A percentile compares a stretch with the other conserved stretches of the same genome.
Evolutionary conservation across 164 flowering plant species (phyloP).

Genomic region (Vitis cinerea): DNA sequence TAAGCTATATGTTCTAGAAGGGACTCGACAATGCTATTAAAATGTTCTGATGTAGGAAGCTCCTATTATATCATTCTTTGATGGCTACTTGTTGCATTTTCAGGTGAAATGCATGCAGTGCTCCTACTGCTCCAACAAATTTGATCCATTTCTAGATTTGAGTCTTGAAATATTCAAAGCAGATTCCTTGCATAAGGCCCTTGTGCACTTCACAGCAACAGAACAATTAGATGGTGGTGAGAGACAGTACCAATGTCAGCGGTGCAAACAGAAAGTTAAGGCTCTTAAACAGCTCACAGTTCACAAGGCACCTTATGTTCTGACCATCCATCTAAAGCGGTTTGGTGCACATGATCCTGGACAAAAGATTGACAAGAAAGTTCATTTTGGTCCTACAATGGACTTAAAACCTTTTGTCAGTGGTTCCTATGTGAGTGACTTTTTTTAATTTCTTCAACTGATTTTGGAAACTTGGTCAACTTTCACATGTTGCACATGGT

Average conservation of each 20-base stretch:
- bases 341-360: constrained; percentile 69
- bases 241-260: constrained; percentile 79
- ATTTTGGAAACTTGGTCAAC: too few relatives aligned
- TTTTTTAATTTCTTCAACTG: too few relatives aligned
- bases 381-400: constrained; percentile 61
- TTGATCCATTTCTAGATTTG: constrained; percentile 93
- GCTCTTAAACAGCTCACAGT: constrained; percentile 91
- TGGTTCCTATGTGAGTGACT: constrained; percentile 70
- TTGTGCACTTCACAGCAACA: constrained; percentile 65
- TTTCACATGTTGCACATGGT: too few relatives aligned
- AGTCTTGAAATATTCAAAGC: constrained; percentile 87
- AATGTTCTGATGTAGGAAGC: not conserved
- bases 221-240: constrained; percentile 93
- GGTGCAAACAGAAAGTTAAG: constrained; percentile 89
- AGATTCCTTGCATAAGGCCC: constrained; percentile 78
- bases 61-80: not conserved
- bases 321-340: constrained; percentile 87
- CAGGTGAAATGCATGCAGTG: constrained; percentile 97
- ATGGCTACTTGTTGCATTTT: constrained; percentile 9
- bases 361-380: constrained; percentile 75
- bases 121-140: constrained; percentile 61
- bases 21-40: too few relatives aligned
- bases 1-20: not conserved
- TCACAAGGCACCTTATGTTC: constrained; percentile 88
- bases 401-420: constrained; percentile 85